Percentiles rank a stretch among this genome's conserved stretches.
Evolutionary conservation across 805 yeast genomes (phyloP).

Genomic region (Ogataea zsoltii): DNA sequence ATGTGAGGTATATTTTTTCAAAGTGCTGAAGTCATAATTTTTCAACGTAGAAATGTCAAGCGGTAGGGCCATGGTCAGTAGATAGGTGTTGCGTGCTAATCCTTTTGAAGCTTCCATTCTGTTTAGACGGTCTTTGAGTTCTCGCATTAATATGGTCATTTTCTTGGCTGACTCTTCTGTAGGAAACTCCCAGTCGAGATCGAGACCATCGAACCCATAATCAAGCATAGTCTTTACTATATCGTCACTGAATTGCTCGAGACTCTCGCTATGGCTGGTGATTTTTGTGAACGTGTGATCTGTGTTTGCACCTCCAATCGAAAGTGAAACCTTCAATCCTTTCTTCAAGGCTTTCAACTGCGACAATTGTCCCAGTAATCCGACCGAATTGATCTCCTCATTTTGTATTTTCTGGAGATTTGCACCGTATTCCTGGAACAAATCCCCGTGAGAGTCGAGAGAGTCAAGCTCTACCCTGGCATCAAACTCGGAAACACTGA

Average conservation of each 20-base stretch:
- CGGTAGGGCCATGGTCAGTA: slow-evolving; percentile 77
- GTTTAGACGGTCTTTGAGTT: slow-evolving; percentile 42
- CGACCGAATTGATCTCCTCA: slow-evolving; percentile 17
- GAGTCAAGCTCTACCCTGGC: slow-evolving; percentile 1
- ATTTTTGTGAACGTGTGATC: slow-evolving; percentile 41
- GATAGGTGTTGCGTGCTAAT: slow-evolving; percentile 33
- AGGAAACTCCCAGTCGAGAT: slow-evolving; percentile 95
- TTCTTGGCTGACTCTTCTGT: slow-evolving; percentile 44
- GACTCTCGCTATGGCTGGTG: slow-evolving; percentile 22
- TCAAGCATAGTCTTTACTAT: slow-evolving; percentile 47
- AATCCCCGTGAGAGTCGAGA: background rate
- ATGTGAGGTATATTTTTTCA: slow-evolving; percentile 59
- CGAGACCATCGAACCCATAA: slow-evolving; percentile 85
- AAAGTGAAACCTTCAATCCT: slow-evolving; percentile 58
- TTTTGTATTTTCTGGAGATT: slow-evolving; percentile 2
- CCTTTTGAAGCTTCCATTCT: slow-evolving; percentile 33
- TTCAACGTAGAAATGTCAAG: slow-evolving; percentile 51
- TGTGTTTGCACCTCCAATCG: slow-evolving; percentile 81
- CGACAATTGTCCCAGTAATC: slow-evolving; percentile 32
- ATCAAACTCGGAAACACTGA: slow-evolving; percentile 5
- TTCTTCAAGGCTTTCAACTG: slow-evolving; percentile 28
- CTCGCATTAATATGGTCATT: slow-evolving; percentile 44
- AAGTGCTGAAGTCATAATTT: slow-evolving; percentile 45
- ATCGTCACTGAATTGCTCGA: slow-evolving; percentile 50
- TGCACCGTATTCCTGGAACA: background rate